These are phyloP conservation scores for Didymella segeticola DNA, from an alignment of 2,329 filamentous ascomycete species.

Conservation along the genomic window DNA sequence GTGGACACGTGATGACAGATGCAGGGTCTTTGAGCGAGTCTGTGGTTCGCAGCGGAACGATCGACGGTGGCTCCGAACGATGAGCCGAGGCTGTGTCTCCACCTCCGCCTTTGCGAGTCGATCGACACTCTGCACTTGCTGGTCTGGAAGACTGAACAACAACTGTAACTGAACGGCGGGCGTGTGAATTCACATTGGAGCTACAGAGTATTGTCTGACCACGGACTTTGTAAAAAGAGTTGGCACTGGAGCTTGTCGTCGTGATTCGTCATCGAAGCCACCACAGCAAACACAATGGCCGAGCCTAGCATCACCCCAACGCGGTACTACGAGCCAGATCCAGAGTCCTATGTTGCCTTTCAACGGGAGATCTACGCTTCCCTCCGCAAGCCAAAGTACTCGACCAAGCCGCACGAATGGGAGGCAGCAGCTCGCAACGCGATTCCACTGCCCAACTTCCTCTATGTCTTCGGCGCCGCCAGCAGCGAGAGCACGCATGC, in stretches of 20 bases:
- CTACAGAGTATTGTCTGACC: no score
- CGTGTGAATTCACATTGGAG: no score
- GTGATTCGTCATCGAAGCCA: no score
- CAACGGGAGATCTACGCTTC: conserved; percentile 49
- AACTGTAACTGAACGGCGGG: no score
- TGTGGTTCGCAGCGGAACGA: neutral
- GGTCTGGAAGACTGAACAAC: neutral
- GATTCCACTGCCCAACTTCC: conserved; percentile 48
- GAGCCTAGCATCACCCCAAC: neutral
- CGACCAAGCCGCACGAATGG: conserved; percentile 51
- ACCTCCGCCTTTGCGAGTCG: conserved; percentile 4
- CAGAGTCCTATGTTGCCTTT: conserved; percentile 40
- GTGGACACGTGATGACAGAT: no score
- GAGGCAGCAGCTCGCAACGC: conserved; percentile 43
- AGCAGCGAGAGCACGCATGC: conserved; percentile 46
- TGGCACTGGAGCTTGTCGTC: no score
- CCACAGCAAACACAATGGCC: conserved; percentile 12
- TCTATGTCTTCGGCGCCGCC: conserved; percentile 50
- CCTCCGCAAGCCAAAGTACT: conserved; percentile 48
- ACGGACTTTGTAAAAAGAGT: no score
- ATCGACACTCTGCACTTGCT: neutral
- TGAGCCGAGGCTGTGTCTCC: conserved; percentile 7
- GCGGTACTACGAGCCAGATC: conserved; percentile 44
- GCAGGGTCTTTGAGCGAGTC: neutral
- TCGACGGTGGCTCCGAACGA: neutral